A percentile compares a stretch with the other conserved stretches of the same genome.
Evolutionary conservation across 805 yeast genomes (phyloP).

Genomic region (Babjeviella inositovora): DNA sequence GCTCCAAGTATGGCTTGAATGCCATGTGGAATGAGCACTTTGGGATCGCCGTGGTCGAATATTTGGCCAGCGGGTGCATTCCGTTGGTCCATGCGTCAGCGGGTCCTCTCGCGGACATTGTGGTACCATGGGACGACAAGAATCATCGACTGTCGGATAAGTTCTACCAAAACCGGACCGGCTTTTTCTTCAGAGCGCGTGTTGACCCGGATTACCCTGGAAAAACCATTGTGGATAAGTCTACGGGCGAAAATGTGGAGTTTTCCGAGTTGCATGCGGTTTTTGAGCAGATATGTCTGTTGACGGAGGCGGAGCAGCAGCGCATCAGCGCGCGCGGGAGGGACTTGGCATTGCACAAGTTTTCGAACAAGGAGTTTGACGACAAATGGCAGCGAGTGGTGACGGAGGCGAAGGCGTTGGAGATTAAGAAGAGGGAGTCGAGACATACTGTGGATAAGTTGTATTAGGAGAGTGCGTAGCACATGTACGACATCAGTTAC

Average conservation of each 20-base stretch:
- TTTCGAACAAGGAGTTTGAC: conserved; percentile 46
- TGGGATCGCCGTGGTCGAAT: conserved; percentile 94
- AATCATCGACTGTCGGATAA: conserved; percentile 8
- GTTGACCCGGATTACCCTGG: conserved; percentile 53
- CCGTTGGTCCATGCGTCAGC: conserved; percentile 93
- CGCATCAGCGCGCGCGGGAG: conserved; percentile 28
- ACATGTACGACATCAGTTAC: too few relatives aligned
- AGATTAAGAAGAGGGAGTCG: too few relatives aligned
- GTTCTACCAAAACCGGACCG: conserved; percentile 33
- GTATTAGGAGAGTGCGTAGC: too few relatives aligned
- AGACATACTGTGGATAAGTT: too few relatives aligned
- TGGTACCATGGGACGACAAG: conserved; percentile 30
- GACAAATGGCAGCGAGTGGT: conserved; percentile 35
- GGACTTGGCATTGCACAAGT: conserved; percentile 28
- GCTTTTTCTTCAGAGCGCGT: conserved; percentile 62
- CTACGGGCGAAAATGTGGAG: conserved; percentile 5
- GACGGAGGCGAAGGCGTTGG: too few relatives aligned
- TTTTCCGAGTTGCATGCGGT: conserved; percentile 33
- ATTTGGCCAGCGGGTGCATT: conserved; percentile 68
- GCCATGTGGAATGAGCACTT: conserved; percentile 99
- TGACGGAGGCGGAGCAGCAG: conserved; percentile 16
- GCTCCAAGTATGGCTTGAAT: conserved; percentile 65
- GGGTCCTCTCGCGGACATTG: conserved; percentile 86
- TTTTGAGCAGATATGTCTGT: conserved; percentile 23
- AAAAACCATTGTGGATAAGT: conserved; percentile 4